Base-by-base conservation (phyloP, 2,329 filamentous ascomycete species). In the Claviceps sorghi region DNA sequence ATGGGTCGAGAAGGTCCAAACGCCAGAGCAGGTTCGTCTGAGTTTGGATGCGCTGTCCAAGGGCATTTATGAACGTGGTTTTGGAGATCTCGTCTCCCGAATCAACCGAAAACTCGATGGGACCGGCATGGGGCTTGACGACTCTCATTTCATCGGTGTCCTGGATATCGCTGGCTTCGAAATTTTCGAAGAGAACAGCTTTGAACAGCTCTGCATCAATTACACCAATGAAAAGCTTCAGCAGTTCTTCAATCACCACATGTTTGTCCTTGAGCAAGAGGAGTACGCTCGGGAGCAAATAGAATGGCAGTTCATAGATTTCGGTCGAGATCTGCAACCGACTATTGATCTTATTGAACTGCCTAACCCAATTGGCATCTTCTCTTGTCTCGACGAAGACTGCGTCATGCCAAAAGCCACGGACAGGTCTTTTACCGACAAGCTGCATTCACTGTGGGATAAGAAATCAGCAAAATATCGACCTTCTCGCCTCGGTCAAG, bases 291-390 rank as follows among this genome's bases (percentile, higher is more conserved):
- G 91, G 48, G 93, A 98, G 65, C 88, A 96, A 67, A 98, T 98
- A 59, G 93, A 98, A 69, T 98, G 93, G 93, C 89, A 97, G 64
- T 98, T 98, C 65, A 98, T 98, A 64, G 93, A 98, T 67, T 98
- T 98, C 64, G 93, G 93, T 19, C 89, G 90, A 56, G 93, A 98
- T 63, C 75, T 98, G 29, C 94, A 98, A 65, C 93, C 93, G 0
- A 98, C 93, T 0, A 98, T 98, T 60, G 93, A 98, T 62, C 76
- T 98, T 45, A 98, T 98, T 57, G 93, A 98, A 68, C 69, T 98
- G 36, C 80, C 93, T 0, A 98, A 98, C 60, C 93, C 93, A 0
- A 98, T 98, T 53, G 94, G 93, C 72, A 95, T 98, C 61, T 98
- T 98, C 68, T 97, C 93, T 0, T 98, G 94, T 63, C 75, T 98